These are phyloP conservation scores for Paecilomyces dactylethromorphus DNA, from an alignment of 2,329 filamentous ascomycete species.

Conservation along the genomic window DNA sequence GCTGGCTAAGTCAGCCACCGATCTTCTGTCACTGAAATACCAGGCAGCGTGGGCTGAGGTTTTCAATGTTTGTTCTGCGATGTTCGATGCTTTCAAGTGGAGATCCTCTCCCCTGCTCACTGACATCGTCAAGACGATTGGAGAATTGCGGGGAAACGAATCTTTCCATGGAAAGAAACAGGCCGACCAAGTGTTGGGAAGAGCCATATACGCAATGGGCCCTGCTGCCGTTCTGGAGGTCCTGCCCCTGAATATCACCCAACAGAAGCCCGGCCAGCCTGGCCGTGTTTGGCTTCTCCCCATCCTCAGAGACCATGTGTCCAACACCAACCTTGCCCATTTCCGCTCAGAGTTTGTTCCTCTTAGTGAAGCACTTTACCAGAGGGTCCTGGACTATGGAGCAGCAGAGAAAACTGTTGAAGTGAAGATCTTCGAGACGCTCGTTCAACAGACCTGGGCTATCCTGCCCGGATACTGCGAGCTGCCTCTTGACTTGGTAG, in stretches of 20 bases:
- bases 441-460: slow-evolving; percentile 94
- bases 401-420: slow-evolving; percentile 85
- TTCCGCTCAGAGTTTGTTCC: slow-evolving; percentile 84
- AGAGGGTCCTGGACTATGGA: slow-evolving; percentile 77
- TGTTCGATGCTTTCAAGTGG: slow-evolving; percentile 80
- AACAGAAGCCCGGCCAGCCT: slow-evolving; percentile 67
- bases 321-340: slow-evolving; percentile 79
- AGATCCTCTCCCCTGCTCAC: slow-evolving; percentile 71
- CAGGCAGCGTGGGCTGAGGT: slow-evolving; percentile 93
- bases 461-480: slow-evolving; percentile 92
- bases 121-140: slow-evolving; percentile 69
- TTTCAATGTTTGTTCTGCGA: slow-evolving; percentile 77
- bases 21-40: slow-evolving; percentile 80
- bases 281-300: slow-evolving; percentile 94
- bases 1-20: slow-evolving; percentile 62
- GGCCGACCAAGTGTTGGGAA: slow-evolving; percentile 82
- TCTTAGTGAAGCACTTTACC: slow-evolving; percentile 82
- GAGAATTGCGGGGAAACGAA: slow-evolving; percentile 79
- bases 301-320: slow-evolving; percentile 79
- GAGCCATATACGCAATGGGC: slow-evolving; percentile 83
- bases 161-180: slow-evolving; percentile 92
- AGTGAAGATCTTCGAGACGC: slow-evolving; percentile 93
- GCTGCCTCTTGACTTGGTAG: slow-evolving; percentile 69
- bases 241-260: slow-evolving; percentile 77
- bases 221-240: slow-evolving; percentile 75